Evolutionary conservation across 1,284 basidiomycete species (phyloP).

Genomic region (Pseudozyma hubeiensis): DNA sequence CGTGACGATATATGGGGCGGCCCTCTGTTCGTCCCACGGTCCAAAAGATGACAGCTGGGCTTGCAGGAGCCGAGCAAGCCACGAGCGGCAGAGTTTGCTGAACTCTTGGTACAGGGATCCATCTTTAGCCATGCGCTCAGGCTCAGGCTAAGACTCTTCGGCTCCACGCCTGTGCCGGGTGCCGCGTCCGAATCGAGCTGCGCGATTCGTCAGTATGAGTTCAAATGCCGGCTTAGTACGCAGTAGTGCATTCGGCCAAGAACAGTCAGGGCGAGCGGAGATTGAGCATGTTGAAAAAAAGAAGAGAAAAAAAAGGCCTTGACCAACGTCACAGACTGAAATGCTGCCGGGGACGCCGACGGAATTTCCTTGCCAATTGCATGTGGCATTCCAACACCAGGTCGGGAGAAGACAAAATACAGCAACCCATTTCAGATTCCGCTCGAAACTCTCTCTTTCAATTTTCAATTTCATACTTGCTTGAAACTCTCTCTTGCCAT

Average conservation of each 20-base stretch:
- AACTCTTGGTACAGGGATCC: not conserved
- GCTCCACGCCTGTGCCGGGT: too few species aligned
- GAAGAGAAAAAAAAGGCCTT: too few species aligned
- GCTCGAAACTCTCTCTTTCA: not conserved
- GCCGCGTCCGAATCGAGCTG: not conserved
- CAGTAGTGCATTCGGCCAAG: not conserved
- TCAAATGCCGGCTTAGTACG: not conserved
- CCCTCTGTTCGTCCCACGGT: not conserved
- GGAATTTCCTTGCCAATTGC: too few species aligned
- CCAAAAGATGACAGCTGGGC: not conserved
- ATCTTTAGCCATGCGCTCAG: not conserved
- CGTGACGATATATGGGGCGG: not conserved
- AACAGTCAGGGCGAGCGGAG: not conserved
- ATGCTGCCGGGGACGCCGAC: not conserved
- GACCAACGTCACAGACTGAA: not conserved
- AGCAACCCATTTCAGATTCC: slow-evolving; percentile 2
- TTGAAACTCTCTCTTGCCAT: not conserved
- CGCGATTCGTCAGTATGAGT: not conserved
- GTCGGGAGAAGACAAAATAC: not conserved
- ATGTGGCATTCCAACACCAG: too few species aligned
- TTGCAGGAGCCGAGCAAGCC: not conserved
- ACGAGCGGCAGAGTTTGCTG: not conserved
- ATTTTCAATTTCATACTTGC: not conserved
- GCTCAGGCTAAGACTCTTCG: not conserved
- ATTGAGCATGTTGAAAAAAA: too few species aligned